Conservation (phyloP, 2,329 filamentous ascomycete genomes). For the Xenoacremonium recifei region DNA sequence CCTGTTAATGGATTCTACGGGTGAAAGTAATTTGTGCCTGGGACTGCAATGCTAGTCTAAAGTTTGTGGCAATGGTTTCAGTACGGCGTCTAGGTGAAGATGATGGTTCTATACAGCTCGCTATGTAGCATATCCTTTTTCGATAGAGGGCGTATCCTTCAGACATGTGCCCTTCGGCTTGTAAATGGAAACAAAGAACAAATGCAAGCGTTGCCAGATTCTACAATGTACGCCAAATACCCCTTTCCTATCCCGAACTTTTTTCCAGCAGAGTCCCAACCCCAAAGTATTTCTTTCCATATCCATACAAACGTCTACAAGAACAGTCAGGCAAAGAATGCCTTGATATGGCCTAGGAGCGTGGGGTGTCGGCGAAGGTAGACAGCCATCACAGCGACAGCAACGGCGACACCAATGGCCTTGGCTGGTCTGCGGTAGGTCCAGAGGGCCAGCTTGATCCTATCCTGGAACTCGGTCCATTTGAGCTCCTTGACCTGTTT, state of each 20-base stretch:
- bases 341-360: slow-evolving; percentile 25
- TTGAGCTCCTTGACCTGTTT: slow-evolving; percentile 71
- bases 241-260: not conserved
- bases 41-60: no score
- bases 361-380: slow-evolving; percentile 56
- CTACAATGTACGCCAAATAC: slow-evolving; percentile 4
- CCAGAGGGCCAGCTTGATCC: slow-evolving; percentile 45
- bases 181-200: no score
- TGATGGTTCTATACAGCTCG: slow-evolving; percentile 12
- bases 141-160: slow-evolving; percentile 10
- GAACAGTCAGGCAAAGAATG: slow-evolving; percentile 20
- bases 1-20: not conserved
- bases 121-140: no score
- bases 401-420: slow-evolving; percentile 61
- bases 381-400: slow-evolving; percentile 67
- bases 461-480: slow-evolving; percentile 53
- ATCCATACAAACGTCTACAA: no score
- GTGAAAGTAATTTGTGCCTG: slow-evolving; percentile 1
- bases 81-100: slow-evolving; percentile 23
- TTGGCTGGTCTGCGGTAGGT: slow-evolving; percentile 64
- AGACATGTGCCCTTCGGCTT: slow-evolving; percentile 1
- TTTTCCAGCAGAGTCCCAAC: not conserved
- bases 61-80: slow-evolving; percentile 14
- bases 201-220: slow-evolving; percentile 2
- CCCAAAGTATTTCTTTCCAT: not conserved